These are phyloP conservation scores for Russula sp. DNA, from an alignment of 768 basidiomycete species.

Conservation along the genomic window DNA sequence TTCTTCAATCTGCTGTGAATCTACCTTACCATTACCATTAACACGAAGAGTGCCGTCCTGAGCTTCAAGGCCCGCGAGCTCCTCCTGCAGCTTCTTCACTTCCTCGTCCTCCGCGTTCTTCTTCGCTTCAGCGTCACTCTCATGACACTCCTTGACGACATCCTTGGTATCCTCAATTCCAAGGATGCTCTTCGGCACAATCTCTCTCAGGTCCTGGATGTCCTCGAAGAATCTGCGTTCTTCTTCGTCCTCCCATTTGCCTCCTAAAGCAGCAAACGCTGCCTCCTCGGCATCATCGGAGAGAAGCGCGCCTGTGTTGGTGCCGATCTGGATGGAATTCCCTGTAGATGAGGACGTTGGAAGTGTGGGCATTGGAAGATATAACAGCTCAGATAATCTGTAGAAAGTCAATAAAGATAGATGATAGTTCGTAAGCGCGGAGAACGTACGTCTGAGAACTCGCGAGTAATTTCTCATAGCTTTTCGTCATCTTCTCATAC, in stretches of 20 bases:
- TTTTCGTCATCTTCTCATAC: slow-evolving; percentile 97
- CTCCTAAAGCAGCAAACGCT: slow-evolving; percentile 47
- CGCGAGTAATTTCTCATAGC: slow-evolving; percentile 86
- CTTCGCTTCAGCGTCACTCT: slow-evolving; percentile 52
- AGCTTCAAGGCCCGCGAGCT: slow-evolving; percentile 60
- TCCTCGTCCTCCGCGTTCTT: slow-evolving; percentile 63
- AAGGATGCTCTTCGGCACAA: slow-evolving; percentile 83
- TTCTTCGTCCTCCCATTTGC: slow-evolving; percentile 99
- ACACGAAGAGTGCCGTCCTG: slow-evolving; percentile 33
- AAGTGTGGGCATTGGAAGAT: slow-evolving; percentile 75
- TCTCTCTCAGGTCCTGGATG: slow-evolving; percentile 84
- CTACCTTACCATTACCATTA: slow-evolving; percentile 28
- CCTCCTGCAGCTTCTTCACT: slow-evolving; percentile 71
- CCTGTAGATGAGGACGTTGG: slow-evolving; percentile 79
- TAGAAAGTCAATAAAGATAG: slow-evolving; percentile 5
- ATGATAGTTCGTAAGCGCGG: not conserved
- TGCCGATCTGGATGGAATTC: slow-evolving; percentile 76
- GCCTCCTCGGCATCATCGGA: slow-evolving; percentile 59
- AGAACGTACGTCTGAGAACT: slow-evolving; percentile 78
- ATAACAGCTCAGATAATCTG: slow-evolving; percentile 89
- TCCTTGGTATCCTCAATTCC: slow-evolving; percentile 55
- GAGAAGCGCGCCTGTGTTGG: slow-evolving; percentile 41
- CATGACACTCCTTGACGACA: slow-evolving; percentile 37
- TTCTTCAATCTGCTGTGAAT: slow-evolving; percentile 27
- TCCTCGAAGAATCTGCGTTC: slow-evolving; percentile 93